These are phyloP conservation scores for Astrothelium subdiscretum DNA, from an alignment of 495 filamentous ascomycete species.

Conservation along the genomic window DNA sequence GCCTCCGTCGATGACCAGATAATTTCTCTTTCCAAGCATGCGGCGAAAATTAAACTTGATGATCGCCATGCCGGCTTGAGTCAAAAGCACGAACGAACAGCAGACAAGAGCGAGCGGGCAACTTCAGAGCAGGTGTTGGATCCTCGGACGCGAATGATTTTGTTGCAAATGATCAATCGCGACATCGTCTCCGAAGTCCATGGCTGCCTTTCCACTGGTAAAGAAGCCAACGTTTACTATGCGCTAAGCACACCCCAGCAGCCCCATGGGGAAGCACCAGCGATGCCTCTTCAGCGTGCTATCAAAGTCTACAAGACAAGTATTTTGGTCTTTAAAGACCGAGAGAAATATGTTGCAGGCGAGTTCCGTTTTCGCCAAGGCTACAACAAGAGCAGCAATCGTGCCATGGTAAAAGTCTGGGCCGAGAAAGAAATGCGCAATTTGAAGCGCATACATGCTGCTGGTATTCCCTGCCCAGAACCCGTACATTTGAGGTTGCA, in stretches of 20 bases:
- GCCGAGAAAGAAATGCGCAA: slow-evolving; percentile 98
- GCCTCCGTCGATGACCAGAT: slow-evolving; percentile 80
- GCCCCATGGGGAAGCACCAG: slow-evolving; percentile 20
- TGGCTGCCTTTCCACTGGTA: slow-evolving; percentile 86
- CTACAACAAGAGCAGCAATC: slow-evolving; percentile 82
- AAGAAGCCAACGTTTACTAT: slow-evolving; percentile 96
- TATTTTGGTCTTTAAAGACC: slow-evolving; percentile 93
- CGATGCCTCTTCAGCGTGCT: slow-evolving; percentile 51
- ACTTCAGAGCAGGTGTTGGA: slow-evolving; percentile 91
- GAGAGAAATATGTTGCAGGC: slow-evolving; percentile 85
- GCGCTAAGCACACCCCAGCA: slow-evolving; percentile 41
- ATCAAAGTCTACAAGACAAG: slow-evolving; percentile 98
- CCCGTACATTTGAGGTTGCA: slow-evolving; percentile 78
- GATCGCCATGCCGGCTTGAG: slow-evolving; percentile 45
- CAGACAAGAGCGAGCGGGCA: slow-evolving; percentile 84
- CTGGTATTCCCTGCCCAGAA: slow-evolving; percentile 83
- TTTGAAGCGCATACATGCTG: slow-evolving; percentile 64
- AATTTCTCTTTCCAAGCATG: slow-evolving; percentile 68
- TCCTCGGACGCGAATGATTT: slow-evolving; percentile 84
- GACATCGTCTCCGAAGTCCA: slow-evolving; percentile 72
- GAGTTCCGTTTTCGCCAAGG: slow-evolving; percentile 75
- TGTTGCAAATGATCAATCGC: slow-evolving; percentile 88
- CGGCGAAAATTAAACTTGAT: slow-evolving; percentile 78
- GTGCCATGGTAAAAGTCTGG: slow-evolving; percentile 95
- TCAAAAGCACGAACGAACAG: slow-evolving; percentile 39